Conservation (phyloP, 164 flowering plant species). For the Vitis labrusca region DNA sequence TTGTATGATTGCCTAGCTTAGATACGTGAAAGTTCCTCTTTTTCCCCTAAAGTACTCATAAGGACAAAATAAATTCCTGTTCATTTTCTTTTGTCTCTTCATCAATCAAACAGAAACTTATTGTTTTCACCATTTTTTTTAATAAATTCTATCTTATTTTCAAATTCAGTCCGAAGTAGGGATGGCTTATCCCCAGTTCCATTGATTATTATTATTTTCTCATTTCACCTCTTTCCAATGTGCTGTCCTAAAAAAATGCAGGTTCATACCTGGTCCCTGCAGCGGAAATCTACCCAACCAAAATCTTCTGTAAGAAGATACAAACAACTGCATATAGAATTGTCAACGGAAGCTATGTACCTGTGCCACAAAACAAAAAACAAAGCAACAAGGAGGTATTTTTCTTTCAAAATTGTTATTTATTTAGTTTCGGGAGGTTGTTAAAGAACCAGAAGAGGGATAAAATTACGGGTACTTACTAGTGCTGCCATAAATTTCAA, state of each 20-base stretch:
- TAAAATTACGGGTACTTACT: background rate
- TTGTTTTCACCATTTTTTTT: no score
- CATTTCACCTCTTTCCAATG: background rate
- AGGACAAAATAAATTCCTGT: no score
- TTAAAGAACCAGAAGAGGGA: background rate
- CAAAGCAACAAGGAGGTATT: slow-evolving; percentile 31
- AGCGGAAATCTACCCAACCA: slow-evolving; percentile 16
- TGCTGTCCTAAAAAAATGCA: slow-evolving; percentile 13
- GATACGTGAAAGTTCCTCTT: no score
- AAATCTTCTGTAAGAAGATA: slow-evolving; percentile 44
- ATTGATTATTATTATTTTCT: background rate
- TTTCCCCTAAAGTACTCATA: no score
- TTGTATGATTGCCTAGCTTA: no score
- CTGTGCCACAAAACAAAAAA: slow-evolving; percentile 20
- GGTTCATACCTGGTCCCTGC: slow-evolving; percentile 29
- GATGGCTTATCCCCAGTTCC: background rate
- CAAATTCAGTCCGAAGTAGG: no score
- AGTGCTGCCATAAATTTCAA: background rate
- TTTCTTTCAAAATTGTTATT: background rate
- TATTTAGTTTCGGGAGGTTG: background rate
- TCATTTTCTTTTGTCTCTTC: no score
- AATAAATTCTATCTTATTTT: no score
- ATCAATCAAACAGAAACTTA: no score
- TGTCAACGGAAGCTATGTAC: slow-evolving; percentile 59
- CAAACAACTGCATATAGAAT: slow-evolving; percentile 55